These are phyloP conservation scores for Straminergon stramineum DNA, from an alignment of 225 moss, liverwort and hornwort species.

Conservation along the genomic window DNA sequence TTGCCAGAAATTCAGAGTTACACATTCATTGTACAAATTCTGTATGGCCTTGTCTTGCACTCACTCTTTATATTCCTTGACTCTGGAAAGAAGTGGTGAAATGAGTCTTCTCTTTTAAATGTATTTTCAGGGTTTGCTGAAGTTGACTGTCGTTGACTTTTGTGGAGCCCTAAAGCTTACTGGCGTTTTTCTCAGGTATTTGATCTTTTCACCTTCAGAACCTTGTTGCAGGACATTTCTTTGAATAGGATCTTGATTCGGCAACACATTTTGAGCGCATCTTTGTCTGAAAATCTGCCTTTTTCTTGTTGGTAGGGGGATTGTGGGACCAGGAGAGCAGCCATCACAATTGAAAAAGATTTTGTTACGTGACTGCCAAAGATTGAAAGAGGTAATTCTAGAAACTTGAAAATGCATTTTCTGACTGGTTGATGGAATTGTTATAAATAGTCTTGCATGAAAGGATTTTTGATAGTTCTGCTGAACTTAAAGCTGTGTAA, in stretches of 20 bases:
- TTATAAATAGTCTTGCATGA: not conserved
- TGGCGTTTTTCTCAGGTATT: conserved; percentile 44
- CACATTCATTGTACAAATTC: not conserved
- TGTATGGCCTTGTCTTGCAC: not conserved
- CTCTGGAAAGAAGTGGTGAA: not conserved
- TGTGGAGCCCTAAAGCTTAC: conserved; percentile 48
- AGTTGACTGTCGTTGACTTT: conserved; percentile 34
- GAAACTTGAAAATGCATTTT: not conserved
- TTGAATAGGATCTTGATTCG: not conserved
- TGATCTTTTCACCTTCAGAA: not conserved
- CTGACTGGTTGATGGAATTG: not conserved
- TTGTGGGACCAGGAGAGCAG: conserved; percentile 38
- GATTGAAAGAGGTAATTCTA: conserved; percentile 35
- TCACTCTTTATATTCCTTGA: not conserved
- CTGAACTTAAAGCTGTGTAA: not conserved
- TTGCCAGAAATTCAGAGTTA: not conserved
- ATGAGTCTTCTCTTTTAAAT: not conserved
- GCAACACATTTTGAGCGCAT: not conserved
- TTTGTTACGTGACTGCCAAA: conserved; percentile 42
- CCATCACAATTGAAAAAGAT: conserved; percentile 26
- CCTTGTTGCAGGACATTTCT: not conserved
- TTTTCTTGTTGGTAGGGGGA: conserved; percentile 20
- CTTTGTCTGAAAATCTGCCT: conserved; percentile 4
- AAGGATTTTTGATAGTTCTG: not conserved
- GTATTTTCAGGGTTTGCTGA: conserved; percentile 27